phyloP scores from a whole-genome alignment of 192 early-diverging fungal species.

The Rhizoclosmatium sp. region DNA sequence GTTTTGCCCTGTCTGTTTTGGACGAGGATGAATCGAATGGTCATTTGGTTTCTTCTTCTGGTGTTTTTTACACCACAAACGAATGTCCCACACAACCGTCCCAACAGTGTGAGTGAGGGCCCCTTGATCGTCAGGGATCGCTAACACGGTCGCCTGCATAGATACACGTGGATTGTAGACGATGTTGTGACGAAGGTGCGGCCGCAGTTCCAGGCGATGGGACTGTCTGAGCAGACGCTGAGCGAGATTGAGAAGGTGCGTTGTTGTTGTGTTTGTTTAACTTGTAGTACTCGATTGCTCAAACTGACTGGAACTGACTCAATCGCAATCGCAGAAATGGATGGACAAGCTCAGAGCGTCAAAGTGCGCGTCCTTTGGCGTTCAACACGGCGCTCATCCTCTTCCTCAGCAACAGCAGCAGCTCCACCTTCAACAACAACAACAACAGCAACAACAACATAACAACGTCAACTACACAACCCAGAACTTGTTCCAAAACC shows the following conservation, averaged over 20 bases:
- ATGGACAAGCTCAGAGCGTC: not conserved
- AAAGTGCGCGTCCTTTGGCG: conserved; percentile 9
- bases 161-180: conserved; percentile 89
- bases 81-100: not conserved
- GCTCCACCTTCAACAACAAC: not conserved
- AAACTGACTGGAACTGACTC: not conserved
- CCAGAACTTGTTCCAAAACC: not conserved
- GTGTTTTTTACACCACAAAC: not conserved
- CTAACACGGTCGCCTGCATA: conserved; percentile 27
- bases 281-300: conserved; percentile 7
- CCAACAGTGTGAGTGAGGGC: not conserved
- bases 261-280: conserved; percentile 18
- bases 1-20: conserved; percentile 99
- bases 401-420: conserved; percentile 14
- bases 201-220: conserved; percentile 88
- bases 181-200: conserved; percentile 91
- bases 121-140: too few relatives aligned
- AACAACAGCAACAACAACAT: conserved; percentile 4
- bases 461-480: not conserved
- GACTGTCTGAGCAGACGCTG: conserved; percentile 86
- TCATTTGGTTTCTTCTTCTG: conserved; percentile 5
- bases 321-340: conserved; percentile 34
- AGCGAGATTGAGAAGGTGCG: conserved; percentile 81
- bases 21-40: conserved; percentile 87
- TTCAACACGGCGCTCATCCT: not conserved